Conservation (phyloP, 257 asterid genomes). For the Plantago elongata region DNA sequence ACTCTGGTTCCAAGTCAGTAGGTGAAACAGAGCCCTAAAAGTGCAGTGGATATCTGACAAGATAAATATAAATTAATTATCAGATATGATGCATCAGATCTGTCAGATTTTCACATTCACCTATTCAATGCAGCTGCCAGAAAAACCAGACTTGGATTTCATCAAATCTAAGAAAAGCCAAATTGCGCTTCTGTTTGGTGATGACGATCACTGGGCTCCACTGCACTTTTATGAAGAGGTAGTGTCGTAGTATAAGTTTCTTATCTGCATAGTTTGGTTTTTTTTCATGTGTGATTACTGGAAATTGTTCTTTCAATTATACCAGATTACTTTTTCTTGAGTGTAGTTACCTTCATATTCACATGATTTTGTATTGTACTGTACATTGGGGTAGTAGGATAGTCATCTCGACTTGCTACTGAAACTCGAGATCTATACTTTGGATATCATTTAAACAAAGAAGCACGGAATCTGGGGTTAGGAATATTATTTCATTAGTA, state of each 20-base stretch:
- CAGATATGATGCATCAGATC: background rate
- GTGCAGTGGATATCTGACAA: too few species aligned
- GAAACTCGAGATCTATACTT: too few species aligned
- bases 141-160: slow-evolving; percentile 67
- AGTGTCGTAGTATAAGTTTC: slow-evolving; percentile 1
- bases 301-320: background rate
- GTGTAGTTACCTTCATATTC: too few species aligned
- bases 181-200: slow-evolving; percentile 71
- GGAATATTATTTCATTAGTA: too few species aligned
- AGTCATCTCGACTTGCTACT: too few species aligned
- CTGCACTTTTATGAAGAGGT: slow-evolving; percentile 76
- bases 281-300: background rate
- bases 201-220: slow-evolving; percentile 96
- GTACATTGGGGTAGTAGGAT: too few species aligned
- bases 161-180: slow-evolving; percentile 49
- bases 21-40: too few species aligned
- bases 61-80: background rate
- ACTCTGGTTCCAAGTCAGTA: too few species aligned
- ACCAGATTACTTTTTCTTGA: too few species aligned
- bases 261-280: background rate
- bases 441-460: too few species aligned
- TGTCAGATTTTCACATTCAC: slow-evolving; percentile 10
- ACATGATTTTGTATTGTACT: too few species aligned
- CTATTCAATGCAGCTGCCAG: slow-evolving; percentile 43
- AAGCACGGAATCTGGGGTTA: too few species aligned